Base-by-base conservation (phyloP, 2,329 filamentous ascomycete species). In the Fusarium agapanthi region DNA sequence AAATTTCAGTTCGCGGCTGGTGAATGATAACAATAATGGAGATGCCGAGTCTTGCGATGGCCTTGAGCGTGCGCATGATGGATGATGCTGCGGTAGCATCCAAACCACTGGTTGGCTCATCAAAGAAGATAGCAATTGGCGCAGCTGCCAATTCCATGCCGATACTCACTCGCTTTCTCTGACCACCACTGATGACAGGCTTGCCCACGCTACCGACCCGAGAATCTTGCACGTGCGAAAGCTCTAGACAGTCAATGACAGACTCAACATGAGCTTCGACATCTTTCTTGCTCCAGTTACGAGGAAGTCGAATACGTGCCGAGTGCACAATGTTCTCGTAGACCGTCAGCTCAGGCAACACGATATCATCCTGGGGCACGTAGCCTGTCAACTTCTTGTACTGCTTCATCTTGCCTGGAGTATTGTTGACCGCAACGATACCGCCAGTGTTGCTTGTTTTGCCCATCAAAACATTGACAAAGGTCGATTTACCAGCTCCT, bases 351-450 rank as follows among this genome's bases (percentile, higher is more conserved):
- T 91, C 87, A 0, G 88, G 86, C 15, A 90, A 81, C 7, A 90
- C 84, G 32, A 90, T 84, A 75, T 90, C 89, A 68, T 90, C 87
- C 73, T 91, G 88, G 3, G 89, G 88, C 7, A 91, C 88, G 66
- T 89, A 90, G 28, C 88, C 88, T 32, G 90, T 89, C 64, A 90
- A 81, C 75, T 89, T 89, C 78, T 88, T 89, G 78, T 88, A 90
- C 45, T 81, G 80, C 74, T 83, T 83, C 79, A 88, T 82, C 68
- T 83, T 83, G 18, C 84, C 83, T 0, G 84, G 81, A 9, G 81
- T 80, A n/a, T 85, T 85, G 68, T 90, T 90, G 70, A 90, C 83
- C 51, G 84, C 86, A 32, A 88, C 85, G 1, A 81, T 72, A 6
- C 88, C 88, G 1, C 82, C 81, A 2, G 86, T 89, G 65, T 86